Evolutionary conservation across 192 early-diverging fungal species (phyloP), one percentile per base, ranked within the genome.

Genomic region (Dissophora ornata): DNA sequence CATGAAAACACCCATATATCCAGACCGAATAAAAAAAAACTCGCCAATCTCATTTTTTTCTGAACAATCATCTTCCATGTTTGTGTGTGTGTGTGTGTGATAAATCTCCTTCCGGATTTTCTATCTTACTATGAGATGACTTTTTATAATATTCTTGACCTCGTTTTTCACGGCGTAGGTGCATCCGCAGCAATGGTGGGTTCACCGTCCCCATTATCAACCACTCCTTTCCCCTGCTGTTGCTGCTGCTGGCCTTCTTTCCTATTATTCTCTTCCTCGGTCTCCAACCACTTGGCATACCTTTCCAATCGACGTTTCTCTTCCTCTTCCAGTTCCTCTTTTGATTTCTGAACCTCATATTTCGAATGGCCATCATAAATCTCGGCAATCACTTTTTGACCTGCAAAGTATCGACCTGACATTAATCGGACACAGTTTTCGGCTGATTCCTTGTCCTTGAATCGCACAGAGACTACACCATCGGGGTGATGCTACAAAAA

Each of bases 321-420:
- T 58, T 90, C 87, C 54, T 91, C 90, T 28, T 95, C 94, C 0
- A 90, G 82, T 30, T 85, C 86, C 51, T 87, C 84, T 16, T 80
- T 82, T 9, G 82, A 73, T 33, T 86, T 82, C 45, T 82, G 82
- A 44, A 69, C 70, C 62, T 88, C 84, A 78, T 92, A 98, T 68
- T 91, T 90, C 15, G 89, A 89, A 51, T 93, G 91, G 0, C 96
- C 96, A 70, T 96, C 91, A 65, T 89, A 93, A 10, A 95, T 82
- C 19, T 87, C 84, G 10, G 96, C 94, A 8, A 81, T 81, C 15
- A 99, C 86, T 45, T 89, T 85, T 41, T 89, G 88, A 2, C 94
- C 95, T 38, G 86, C 95, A 90, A 97, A 98, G 74, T 87, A 97
- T 12, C 97, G 84, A 19, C 94, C 93, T 51, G 95, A 91, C 93